Percentiles rank a stretch among this genome's conserved stretches.
Conservation (phyloP, 306 rosid genomes). For the Neltuma alba region DNA sequence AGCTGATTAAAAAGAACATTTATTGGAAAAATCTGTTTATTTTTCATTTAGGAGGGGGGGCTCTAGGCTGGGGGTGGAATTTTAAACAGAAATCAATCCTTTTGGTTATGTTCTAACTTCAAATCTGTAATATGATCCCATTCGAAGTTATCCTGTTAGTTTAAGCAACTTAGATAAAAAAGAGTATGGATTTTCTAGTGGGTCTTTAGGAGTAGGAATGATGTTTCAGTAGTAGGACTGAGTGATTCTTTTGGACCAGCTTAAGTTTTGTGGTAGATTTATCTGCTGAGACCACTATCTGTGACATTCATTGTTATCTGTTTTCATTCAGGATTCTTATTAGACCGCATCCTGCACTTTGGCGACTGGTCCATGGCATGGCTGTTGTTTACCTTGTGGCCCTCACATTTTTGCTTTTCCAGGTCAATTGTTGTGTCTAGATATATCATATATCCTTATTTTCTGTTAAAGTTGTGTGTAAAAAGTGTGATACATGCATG, state of each 20-base stretch:
- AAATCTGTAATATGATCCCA: not conserved
- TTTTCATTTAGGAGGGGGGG: not conserved
- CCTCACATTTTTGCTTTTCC: constrained; percentile 97
- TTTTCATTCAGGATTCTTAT: constrained; percentile 82
- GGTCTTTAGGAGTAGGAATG: constrained; percentile 11
- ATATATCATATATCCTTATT: constrained; percentile 1
- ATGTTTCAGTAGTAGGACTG: constrained; percentile 1
- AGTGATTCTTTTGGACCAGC: constrained; percentile 5
- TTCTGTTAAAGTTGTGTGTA: not conserved
- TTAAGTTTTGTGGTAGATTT: not conserved
- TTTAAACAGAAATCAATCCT: constrained; percentile 10
- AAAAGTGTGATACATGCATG: not conserved
- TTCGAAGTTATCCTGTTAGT: constrained; percentile 1
- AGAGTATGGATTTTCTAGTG: not conserved
- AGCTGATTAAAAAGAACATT: not conserved
- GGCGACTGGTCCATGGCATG: constrained; percentile 99
- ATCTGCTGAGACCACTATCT: constrained; percentile 30
- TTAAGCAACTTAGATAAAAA: constrained; percentile 2
- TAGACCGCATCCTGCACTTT: constrained; percentile 98
- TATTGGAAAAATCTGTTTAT: not conserved
- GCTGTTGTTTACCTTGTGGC: constrained; percentile 94
- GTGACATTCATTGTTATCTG: constrained; percentile 23
- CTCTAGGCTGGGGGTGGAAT: not conserved
- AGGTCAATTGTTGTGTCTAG: constrained; percentile 55
- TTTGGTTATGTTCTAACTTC: not conserved